Evolutionary conservation across 768 basidiomycete genomes (phyloP).

Genomic region (Auriscalpium microsporum): DNA sequence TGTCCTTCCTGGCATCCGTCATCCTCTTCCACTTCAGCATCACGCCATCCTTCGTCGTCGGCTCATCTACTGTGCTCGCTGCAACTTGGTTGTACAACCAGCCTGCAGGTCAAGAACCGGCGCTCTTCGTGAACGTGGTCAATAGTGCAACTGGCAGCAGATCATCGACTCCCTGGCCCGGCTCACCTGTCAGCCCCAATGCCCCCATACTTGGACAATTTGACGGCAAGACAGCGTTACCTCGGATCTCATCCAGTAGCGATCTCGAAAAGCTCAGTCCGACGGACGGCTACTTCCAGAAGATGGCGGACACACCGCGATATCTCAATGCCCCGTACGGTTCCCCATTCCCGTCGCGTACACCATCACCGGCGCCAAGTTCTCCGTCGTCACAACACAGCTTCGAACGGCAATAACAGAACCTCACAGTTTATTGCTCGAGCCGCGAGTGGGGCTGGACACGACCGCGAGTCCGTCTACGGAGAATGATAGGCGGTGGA

Average conservation of each 20-base stretch:
- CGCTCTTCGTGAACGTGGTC: conserved; percentile 24
- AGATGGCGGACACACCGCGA: conserved; percentile 34
- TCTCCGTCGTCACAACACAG: conserved; percentile 11
- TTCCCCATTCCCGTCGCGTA: conserved; percentile 41
- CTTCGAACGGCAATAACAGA: conserved; percentile 6
- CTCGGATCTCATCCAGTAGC: conserved; percentile 40
- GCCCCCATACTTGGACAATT: conserved; percentile 58
- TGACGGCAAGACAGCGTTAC: conserved; percentile 39
- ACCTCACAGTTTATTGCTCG: too few species aligned
- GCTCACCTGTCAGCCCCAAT: conserved; percentile 37
- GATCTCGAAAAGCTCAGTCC: conserved; percentile 10
- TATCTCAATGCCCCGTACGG: conserved; percentile 43
- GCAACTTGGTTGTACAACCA: conserved; percentile 97
- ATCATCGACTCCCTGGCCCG: conserved; percentile 29
- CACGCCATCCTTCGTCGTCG: conserved; percentile 80
- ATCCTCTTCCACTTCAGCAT: conserved; percentile 85
- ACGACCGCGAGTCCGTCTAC: not conserved
- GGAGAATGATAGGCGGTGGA: not conserved
- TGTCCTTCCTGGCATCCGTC: conserved; percentile 92
- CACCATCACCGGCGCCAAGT: conserved; percentile 33
- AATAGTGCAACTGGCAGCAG: conserved; percentile 23
- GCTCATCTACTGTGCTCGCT: conserved; percentile 74
- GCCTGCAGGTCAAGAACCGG: conserved; percentile 36
- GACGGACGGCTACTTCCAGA: conserved; percentile 28
- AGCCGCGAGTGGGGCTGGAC: not conserved